phyloP scores from a whole-genome alignment of 2,329 filamentous ascomycete genomes.

The Magnaporthiopsis poae region DNA sequence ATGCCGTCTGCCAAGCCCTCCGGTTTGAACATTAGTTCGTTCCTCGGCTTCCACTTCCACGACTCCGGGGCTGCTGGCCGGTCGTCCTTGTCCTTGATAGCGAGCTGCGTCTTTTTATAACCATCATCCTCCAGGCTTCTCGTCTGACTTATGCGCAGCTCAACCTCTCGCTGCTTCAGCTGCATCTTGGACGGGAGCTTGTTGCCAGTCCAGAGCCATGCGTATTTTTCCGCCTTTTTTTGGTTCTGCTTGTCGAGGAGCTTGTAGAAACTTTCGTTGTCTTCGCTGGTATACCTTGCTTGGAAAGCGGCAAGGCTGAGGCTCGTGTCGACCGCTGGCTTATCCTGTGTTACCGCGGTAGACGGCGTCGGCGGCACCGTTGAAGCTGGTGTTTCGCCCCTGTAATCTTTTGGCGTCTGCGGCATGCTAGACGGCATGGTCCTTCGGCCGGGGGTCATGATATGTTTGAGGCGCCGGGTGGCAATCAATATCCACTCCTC shows the following conservation, averaged over 20 bases:
- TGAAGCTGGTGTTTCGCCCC: slow-evolving; percentile 64
- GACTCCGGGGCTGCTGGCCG: slow-evolving; percentile 67
- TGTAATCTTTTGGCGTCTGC: slow-evolving; percentile 57
- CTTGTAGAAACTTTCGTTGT: slow-evolving; percentile 93
- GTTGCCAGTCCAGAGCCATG: slow-evolving; percentile 82
- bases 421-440: slow-evolving; percentile 19
- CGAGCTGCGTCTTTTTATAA: slow-evolving; percentile 43
- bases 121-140: slow-evolving; percentile 45
- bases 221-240: slow-evolving; percentile 72
- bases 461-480: slow-evolving; percentile 58
- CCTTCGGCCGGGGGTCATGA: slow-evolving; percentile 67
- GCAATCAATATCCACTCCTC: slow-evolving; percentile 77
- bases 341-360: slow-evolving; percentile 20
- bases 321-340: slow-evolving; percentile 55
- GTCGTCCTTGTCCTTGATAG: slow-evolving; percentile 57
- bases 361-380: slow-evolving; percentile 26
- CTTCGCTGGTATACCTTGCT: slow-evolving; percentile 88
- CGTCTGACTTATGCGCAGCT: slow-evolving; percentile 39
- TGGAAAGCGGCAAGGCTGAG: slow-evolving; percentile 82
- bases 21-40: slow-evolving; percentile 77
- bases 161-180: slow-evolving; percentile 55
- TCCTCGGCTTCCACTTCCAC: slow-evolving; percentile 67
- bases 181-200: slow-evolving; percentile 75
- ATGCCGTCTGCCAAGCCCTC: slow-evolving; percentile 52
- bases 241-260: slow-evolving; percentile 84